A percentile compares a stretch with the other conserved stretches of the same genome.
Evolutionary conservation across 2,329 filamentous ascomycete species (phyloP).

Genomic region (Fusarium sp.): DNA sequence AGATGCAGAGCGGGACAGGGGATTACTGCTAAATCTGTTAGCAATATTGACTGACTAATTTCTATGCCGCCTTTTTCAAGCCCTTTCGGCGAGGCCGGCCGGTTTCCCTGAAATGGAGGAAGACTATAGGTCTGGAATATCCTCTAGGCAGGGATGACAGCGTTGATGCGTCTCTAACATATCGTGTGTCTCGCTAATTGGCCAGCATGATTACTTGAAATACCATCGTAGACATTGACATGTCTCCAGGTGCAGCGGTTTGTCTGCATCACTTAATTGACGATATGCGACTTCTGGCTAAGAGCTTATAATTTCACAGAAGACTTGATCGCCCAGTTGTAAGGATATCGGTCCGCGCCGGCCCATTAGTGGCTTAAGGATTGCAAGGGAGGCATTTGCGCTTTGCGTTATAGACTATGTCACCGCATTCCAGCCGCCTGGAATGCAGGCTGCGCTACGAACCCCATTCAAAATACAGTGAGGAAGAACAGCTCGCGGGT

Average conservation of each 20-base stretch:
- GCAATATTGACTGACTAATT: not conserved
- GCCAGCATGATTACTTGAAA: fast-evolving
- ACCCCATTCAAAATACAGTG: not conserved
- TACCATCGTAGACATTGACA: fast-evolving
- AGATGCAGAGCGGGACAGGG: not conserved
- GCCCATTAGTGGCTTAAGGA: not conserved
- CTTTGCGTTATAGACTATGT: not conserved
- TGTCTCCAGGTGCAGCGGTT: not conserved
- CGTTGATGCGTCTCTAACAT: not conserved
- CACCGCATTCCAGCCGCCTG: not conserved
- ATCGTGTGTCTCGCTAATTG: not conserved
- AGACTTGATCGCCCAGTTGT: not conserved
- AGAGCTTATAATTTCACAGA: not conserved
- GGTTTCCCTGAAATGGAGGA: not conserved
- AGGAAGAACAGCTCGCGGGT: not conserved
- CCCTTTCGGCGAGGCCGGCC: not conserved
- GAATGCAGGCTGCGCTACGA: not conserved
- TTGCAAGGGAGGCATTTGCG: not conserved
- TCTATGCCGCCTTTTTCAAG: not conserved
- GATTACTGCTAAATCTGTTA: not conserved
- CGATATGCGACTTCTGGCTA: not conserved
- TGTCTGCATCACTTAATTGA: too few species aligned
- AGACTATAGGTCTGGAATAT: not conserved
- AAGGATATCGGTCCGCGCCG: not conserved
- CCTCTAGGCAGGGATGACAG: not conserved